These are phyloP conservation scores for Pinus tabuliformis DNA, from an alignment of 75 land plant species.

Conservation along the genomic window DNA sequence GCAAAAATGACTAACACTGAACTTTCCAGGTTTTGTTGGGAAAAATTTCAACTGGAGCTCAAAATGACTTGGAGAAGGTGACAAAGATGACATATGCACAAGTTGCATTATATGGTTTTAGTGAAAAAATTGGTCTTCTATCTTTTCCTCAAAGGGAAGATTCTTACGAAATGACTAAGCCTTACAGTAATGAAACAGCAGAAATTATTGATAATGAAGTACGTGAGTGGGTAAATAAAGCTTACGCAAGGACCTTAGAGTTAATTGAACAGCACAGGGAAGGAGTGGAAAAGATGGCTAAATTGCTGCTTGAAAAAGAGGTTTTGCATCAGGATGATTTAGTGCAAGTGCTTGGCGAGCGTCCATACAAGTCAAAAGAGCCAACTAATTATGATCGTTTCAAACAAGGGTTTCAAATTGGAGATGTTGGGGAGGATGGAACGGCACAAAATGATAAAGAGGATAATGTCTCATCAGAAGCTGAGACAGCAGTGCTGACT, in stretches of 20 bases:
- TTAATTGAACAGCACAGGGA: conserved; percentile 75
- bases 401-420: conserved; percentile 67
- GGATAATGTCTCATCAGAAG: not conserved
- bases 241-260: conserved; percentile 66
- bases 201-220: conserved; percentile 87
- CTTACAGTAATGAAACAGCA: conserved; percentile 91
- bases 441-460: conserved; percentile 22
- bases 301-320: conserved; percentile 82
- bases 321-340: conserved; percentile 91
- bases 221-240: conserved; percentile 78
- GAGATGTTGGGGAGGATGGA: conserved; percentile 12
- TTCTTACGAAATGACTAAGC: conserved; percentile 73
- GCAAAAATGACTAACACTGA: not conserved
- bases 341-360: conserved; percentile 67
- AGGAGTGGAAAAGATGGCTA: conserved; percentile 82
- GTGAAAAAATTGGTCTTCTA: conserved; percentile 94
- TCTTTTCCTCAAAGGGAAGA: conserved; percentile 94
- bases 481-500: too few relatives aligned
- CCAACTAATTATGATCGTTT: conserved; percentile 80
- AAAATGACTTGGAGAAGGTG: conserved; percentile 97
- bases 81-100: conserved; percentile 98
- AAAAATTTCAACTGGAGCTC: conserved; percentile 96
- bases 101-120: conserved; percentile 97
- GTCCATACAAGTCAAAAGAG: conserved; percentile 78
- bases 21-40: conserved; percentile 77